Evolutionary conservation across 306 rosid genomes (phyloP), one percentile per base, ranked within the genome.

Genomic region (Fragaria vesca): DNA sequence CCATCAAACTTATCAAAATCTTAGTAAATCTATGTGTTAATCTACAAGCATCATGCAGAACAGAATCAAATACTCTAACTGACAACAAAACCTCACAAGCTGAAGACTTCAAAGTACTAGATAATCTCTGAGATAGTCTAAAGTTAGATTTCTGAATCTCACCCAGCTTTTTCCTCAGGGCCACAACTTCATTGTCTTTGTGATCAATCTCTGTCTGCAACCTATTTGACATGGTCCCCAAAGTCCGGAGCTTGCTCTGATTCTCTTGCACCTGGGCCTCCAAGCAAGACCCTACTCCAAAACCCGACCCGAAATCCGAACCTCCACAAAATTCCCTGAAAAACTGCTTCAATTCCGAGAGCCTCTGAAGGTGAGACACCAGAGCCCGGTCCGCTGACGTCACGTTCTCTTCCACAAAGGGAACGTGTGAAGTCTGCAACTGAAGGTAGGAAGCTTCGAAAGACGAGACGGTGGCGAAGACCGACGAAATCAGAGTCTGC

Each of bases 201-300:
- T 83, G 90, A 78, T 93, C 97, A 79, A 95, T 92, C 80, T 93
- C 97, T 12, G 71, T 77, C 79, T 93, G 99, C 52, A 91, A 69
- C 54, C 92, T 91, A 81, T 95, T 86, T 24, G 99, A 91, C 52
- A 95, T 81, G 5, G 93, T 93, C n/a, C 99, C 97, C 4, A 95
- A 90, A 1, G 85, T 86, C 72, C 99, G 80, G 63, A 93, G 87
- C 84, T 95, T 95, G 86, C 92, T 95, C 84, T 95, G 97, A 79
- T 95, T 95, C 88, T 95, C 99, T 68, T 89, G 91, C 32, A 91
- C 99, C 85, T 91, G 90, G 71, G 97, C 97, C 78, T 90, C 97
- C 78, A 93, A 77, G 71, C 87, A 91, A 60, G 97, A 93, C 71
- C 93, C 92, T 26, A 86, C 78, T 4, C 93, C 88, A 30, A 90